Evolutionary conservation across 139 green algal genomes (phyloP).

Genomic region (Volvox africanus): DNA sequence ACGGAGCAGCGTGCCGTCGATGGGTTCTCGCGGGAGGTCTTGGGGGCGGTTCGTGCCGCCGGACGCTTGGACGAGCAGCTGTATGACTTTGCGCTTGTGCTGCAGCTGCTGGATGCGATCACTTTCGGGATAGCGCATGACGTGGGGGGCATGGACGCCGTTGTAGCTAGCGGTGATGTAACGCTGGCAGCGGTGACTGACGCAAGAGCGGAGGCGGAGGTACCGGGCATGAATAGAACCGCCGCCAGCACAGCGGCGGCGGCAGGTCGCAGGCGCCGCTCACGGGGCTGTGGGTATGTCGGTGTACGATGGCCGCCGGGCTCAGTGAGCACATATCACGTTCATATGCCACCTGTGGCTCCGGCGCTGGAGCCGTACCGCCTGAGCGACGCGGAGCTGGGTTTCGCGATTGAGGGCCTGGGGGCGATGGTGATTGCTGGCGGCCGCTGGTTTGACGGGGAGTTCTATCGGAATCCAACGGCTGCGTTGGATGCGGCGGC

Average conservation of each 20-base stretch:
- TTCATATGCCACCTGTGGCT: not conserved
- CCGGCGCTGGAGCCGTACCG: not conserved
- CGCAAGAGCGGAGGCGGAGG: not conserved
- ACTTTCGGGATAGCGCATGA: slow-evolving; percentile 33
- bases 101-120: slow-evolving; percentile 42
- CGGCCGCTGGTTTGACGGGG: slow-evolving; percentile 6
- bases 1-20: not conserved
- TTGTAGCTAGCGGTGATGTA: not conserved
- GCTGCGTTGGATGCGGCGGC: not conserved
- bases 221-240: not conserved
- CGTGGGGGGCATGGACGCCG: not conserved
- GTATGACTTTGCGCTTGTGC: slow-evolving; percentile 40
- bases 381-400: not conserved
- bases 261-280: not conserved
- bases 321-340: no score
- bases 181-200: no score
- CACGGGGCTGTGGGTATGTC: slow-evolving; percentile 21
- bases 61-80: not conserved
- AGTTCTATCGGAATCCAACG: not conserved
- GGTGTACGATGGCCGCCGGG: not conserved
- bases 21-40: not conserved
- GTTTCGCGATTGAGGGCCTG: not conserved
- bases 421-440: not conserved
- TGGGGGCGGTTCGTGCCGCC: not conserved
- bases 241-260: not conserved